phyloP scores from a whole-genome alignment of 2,329 filamentous ascomycete species.

The Sarocladiaceae sp. region DNA sequence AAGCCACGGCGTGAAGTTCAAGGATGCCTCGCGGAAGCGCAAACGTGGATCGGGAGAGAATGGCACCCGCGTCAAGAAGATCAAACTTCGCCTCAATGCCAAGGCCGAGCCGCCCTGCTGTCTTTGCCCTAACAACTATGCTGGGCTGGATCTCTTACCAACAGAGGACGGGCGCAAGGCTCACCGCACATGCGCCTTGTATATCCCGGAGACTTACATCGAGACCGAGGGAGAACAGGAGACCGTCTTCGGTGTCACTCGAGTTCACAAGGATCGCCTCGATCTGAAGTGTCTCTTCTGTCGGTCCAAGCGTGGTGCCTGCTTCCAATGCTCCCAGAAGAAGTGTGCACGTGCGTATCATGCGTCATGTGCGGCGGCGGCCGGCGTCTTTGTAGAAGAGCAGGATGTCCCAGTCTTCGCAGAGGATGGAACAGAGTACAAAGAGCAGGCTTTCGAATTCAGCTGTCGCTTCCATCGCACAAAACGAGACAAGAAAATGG shows the following conservation, averaged over 20 bases:
- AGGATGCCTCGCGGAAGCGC: constrained; percentile 57
- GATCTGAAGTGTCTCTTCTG: constrained; percentile 95
- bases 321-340: constrained; percentile 92
- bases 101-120: constrained; percentile 75
- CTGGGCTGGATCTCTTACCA: constrained; percentile 71
- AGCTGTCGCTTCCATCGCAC: constrained; percentile 90
- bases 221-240: constrained; percentile 65
- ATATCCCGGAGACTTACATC: constrained; percentile 88
- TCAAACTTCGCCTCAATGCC: constrained; percentile 68
- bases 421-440: constrained; percentile 88
- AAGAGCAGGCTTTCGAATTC: constrained; percentile 85
- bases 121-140: constrained; percentile 85
- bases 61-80: constrained; percentile 60
- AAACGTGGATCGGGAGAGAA: constrained; percentile 28
- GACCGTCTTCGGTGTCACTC: constrained; percentile 68
- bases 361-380: constrained; percentile 86
- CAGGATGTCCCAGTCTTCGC: constrained; percentile 80
- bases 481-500: constrained; percentile 72
- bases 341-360: constrained; percentile 94
- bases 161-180: constrained; percentile 85
- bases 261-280: constrained; percentile 78
- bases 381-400: constrained; percentile 86
- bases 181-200: constrained; percentile 82
- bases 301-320: constrained; percentile 88
- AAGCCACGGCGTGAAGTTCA: constrained; percentile 63